Conservation (phyloP, 768 basidiomycete species). For the Amanita inopinata region DNA sequence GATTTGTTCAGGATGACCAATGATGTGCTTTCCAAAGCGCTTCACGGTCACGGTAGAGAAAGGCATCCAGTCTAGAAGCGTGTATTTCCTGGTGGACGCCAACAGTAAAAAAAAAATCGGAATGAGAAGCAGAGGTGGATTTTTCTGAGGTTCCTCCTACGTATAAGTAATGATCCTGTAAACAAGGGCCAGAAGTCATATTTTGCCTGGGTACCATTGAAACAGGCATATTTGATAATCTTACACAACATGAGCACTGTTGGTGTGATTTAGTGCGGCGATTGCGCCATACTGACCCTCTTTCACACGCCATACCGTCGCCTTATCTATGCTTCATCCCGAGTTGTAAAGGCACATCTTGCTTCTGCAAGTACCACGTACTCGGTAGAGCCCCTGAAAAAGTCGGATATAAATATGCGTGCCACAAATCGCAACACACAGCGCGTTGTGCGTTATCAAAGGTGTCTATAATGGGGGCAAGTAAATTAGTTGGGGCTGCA, state of each 20-base stretch:
- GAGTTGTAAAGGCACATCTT: background rate
- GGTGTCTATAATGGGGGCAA: too few relatives aligned
- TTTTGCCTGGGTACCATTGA: background rate
- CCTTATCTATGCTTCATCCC: background rate
- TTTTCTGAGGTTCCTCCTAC: too few relatives aligned
- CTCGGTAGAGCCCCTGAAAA: too few relatives aligned
- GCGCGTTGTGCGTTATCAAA: too few relatives aligned
- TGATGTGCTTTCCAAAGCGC: conserved; percentile 43
- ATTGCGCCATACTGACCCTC: conserved; percentile 19
- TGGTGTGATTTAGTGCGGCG: conserved; percentile 16
- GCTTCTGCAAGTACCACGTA: too few relatives aligned
- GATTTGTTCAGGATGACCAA: conserved; percentile 50
- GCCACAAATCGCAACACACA: too few relatives aligned
- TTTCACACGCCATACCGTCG: background rate
- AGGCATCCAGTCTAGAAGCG: conserved; percentile 13
- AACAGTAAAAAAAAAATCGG: too few relatives aligned
- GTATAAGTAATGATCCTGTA: too few relatives aligned
- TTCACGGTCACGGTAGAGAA: conserved; percentile 26
- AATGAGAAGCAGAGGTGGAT: too few relatives aligned
- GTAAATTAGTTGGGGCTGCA: too few relatives aligned
- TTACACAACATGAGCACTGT: conserved; percentile 17
- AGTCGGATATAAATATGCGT: too few relatives aligned
- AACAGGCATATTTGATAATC: background rate
- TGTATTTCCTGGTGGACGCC: conserved; percentile 8
- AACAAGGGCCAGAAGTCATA: background rate